These are phyloP conservation scores for Pilobolus umbonatus DNA, from an alignment of 192 early-diverging fungal genomes.

Conservation along the genomic window DNA sequence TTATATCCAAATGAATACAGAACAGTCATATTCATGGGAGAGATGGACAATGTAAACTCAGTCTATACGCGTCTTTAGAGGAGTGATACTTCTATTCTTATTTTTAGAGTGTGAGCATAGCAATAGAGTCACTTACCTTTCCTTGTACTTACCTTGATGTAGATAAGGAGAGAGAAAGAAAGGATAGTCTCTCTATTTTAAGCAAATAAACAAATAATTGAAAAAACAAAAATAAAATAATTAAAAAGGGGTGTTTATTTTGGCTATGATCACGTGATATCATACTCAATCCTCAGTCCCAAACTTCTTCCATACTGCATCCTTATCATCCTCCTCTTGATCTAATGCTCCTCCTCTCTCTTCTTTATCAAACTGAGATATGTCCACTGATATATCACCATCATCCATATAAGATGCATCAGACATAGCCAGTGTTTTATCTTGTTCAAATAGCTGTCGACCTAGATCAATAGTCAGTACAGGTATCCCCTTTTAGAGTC, in stretches of 20 bases:
- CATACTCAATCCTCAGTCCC: constrained; percentile 16
- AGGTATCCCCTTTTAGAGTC: background rate
- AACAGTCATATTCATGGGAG: background rate
- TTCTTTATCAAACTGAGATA: constrained; percentile 67
- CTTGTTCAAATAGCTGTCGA: constrained; percentile 88
- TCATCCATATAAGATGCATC: constrained; percentile 81
- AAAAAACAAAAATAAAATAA: background rate
- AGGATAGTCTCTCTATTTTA: background rate
- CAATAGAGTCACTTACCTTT: no score
- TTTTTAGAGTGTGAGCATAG: no score
- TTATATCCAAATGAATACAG: constrained; percentile 13
- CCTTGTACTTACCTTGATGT: no score
- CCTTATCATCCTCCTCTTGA: constrained; percentile 59
- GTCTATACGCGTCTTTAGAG: no score
- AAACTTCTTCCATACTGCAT: constrained; percentile 43
- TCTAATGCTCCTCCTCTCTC: constrained; percentile 47
- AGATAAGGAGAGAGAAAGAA: background rate
- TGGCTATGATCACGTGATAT: no score
- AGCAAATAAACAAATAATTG: background rate
- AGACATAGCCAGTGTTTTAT: constrained; percentile 76
- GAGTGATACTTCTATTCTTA: no score
- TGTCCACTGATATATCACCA: constrained; percentile 82
- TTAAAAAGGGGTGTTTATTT: background rate
- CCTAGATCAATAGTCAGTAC: constrained; percentile 36
- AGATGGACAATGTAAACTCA: no score